Evolutionary conservation across 2,329 filamentous ascomycete genomes (phyloP).

Genomic region (Coniochaeta hoffmannii): DNA sequence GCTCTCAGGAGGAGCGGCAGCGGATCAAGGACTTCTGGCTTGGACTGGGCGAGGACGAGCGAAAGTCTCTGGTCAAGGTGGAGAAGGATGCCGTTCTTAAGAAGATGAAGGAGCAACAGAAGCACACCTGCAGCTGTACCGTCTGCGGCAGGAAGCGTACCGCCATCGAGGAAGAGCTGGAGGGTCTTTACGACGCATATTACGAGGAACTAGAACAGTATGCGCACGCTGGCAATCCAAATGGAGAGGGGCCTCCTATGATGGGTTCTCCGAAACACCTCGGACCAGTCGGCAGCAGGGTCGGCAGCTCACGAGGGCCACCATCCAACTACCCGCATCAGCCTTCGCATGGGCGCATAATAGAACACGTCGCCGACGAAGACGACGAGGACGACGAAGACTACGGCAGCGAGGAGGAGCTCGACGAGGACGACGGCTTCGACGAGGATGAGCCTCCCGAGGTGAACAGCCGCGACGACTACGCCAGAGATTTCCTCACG

Average conservation of each 20-base stretch:
- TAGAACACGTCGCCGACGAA: slow-evolving; percentile 54
- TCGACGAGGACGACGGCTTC: slow-evolving; percentile 43
- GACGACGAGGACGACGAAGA: slow-evolving; percentile 48
- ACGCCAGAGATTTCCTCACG: slow-evolving; percentile 82
- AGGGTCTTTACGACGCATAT: slow-evolving; percentile 96
- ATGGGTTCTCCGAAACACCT: slow-evolving; percentile 61
- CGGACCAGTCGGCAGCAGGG: slow-evolving; percentile 41
- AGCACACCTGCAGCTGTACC: slow-evolving; percentile 96
- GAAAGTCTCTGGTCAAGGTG: slow-evolving; percentile 91
- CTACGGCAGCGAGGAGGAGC: slow-evolving; percentile 40
- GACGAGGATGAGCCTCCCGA: slow-evolving; percentile 50
- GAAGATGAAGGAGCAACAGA: slow-evolving; percentile 99
- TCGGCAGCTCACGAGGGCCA: slow-evolving; percentile 46
- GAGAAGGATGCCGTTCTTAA: slow-evolving; percentile 96
- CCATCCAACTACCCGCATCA: slow-evolving; percentile 57
- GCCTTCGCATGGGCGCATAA: slow-evolving; percentile 67
- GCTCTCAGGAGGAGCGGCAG: slow-evolving; percentile 87
- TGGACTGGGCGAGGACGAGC: slow-evolving; percentile 85
- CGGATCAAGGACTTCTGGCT: slow-evolving; percentile 99
- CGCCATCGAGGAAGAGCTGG: slow-evolving; percentile 95
- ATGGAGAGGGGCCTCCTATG: slow-evolving; percentile 63
- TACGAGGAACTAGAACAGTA: slow-evolving; percentile 98
- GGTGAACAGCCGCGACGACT: slow-evolving; percentile 46
- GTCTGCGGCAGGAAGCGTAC: slow-evolving; percentile 94
- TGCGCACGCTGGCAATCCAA: slow-evolving; percentile 66